phyloP scores from a whole-genome alignment of 305 asterid species.

The Fraxinus latifolia region DNA sequence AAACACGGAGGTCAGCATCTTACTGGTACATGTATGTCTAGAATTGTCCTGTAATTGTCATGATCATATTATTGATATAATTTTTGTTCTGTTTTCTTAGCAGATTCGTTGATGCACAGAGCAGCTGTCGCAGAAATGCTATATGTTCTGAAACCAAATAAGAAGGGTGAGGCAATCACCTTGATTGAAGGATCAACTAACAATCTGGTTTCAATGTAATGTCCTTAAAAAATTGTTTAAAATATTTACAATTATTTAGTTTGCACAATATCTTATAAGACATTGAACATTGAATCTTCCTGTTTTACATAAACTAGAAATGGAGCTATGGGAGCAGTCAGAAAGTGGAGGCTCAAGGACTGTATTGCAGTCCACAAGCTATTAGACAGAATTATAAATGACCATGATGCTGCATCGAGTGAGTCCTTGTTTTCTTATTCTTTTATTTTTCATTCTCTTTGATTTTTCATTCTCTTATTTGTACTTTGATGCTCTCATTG shows the following conservation, averaged over 20 bases:
- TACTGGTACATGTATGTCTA: slow-evolving; percentile 7
- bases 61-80: slow-evolving; percentile 12
- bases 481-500: not conserved
- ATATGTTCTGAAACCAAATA: slow-evolving; percentile 71
- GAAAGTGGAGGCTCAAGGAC: slow-evolving; percentile 63
- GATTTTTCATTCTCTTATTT: not conserved
- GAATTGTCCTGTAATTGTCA: slow-evolving; percentile 5
- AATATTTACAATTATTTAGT: not conserved
- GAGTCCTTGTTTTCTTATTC: slow-evolving; percentile 13
- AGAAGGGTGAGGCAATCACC: slow-evolving; percentile 65
- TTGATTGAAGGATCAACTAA: slow-evolving; percentile 72
- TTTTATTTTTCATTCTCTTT: not conserved
- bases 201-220: slow-evolving; percentile 53
- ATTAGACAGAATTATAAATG: slow-evolving; percentile 48
- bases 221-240: slow-evolving; percentile 16
- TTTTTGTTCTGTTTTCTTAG: slow-evolving; percentile 23
- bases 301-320: slow-evolving; percentile 41
- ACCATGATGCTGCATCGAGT: slow-evolving; percentile 80
- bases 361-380: slow-evolving; percentile 71
- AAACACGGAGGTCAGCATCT: slow-evolving; percentile 62
- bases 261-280: slow-evolving; percentile 14
- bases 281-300: slow-evolving; percentile 16
- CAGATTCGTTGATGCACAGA: slow-evolving; percentile 83
- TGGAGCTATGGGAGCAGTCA: slow-evolving; percentile 41
- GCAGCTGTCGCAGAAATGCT: slow-evolving; percentile 93